Evolutionary conservation across 257 asterid species (phyloP).

Genomic region (Solanum arcanum): DNA sequence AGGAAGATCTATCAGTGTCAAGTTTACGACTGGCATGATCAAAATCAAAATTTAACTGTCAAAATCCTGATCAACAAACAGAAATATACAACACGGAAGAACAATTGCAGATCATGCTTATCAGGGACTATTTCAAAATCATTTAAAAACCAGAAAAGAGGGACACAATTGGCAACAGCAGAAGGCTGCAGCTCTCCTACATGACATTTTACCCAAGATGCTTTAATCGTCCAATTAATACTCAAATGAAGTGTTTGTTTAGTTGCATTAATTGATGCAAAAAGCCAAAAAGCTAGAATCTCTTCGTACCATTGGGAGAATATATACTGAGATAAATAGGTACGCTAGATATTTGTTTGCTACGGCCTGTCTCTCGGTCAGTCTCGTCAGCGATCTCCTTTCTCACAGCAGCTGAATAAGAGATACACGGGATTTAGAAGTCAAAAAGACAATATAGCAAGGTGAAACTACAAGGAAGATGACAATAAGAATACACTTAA

Average conservation of each 20-base stretch:
- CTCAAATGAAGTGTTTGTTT: neutral
- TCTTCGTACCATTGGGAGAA: constrained; percentile 67
- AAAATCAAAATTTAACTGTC: neutral
- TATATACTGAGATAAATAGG: constrained; percentile 92
- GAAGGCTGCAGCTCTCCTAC: neutral
- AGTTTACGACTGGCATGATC: constrained; percentile 72
- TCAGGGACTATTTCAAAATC: neutral
- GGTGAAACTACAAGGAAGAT: neutral
- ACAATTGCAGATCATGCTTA: neutral
- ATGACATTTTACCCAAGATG: neutral
- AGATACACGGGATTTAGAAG: constrained; percentile 6
- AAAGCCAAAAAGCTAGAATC: neutral
- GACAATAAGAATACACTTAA: neutral
- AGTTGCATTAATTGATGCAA: neutral
- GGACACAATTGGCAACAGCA: neutral
- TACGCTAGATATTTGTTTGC: constrained; percentile 72
- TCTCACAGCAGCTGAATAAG: constrained; percentile 76
- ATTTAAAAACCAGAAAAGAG: neutral
- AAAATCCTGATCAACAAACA: constrained; percentile 12
- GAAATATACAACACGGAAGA: neutral
- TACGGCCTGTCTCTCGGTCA: constrained; percentile 90
- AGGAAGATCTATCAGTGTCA: constrained; percentile 95
- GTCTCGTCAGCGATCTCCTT: constrained; percentile 93
- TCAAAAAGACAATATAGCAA: neutral
- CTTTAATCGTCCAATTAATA: neutral